Evolutionary conservation across 2,329 filamentous ascomycete species (phyloP).

Genomic region (Diaporthe sp.): DNA sequence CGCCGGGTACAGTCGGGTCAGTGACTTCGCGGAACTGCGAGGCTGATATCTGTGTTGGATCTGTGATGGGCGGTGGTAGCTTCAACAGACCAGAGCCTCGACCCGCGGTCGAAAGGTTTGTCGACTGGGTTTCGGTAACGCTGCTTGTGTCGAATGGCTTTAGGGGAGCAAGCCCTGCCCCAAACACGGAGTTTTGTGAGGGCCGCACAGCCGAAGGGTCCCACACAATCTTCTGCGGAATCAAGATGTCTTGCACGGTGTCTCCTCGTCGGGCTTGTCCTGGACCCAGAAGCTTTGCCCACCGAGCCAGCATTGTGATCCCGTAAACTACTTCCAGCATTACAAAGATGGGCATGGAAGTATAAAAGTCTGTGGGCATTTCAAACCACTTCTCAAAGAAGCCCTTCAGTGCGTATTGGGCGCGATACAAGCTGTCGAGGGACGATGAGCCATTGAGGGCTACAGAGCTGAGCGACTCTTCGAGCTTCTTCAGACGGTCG

Average conservation of each 20-base stretch:
- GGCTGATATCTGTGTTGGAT: slow-evolving; percentile 38
- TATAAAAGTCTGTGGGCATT: slow-evolving; percentile 58
- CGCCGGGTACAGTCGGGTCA: slow-evolving; percentile 56
- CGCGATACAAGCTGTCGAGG: slow-evolving; percentile 64
- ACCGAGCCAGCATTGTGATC: slow-evolving; percentile 64
- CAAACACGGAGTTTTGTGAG: background rate
- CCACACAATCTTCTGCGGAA: slow-evolving; percentile 36
- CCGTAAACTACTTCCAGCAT: slow-evolving; percentile 64
- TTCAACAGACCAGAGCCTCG: background rate
- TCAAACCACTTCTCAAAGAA: slow-evolving; percentile 65
- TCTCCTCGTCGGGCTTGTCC: slow-evolving; percentile 44
- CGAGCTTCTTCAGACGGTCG: slow-evolving; percentile 56
- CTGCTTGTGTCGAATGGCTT: slow-evolving; percentile 1
- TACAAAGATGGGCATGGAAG: slow-evolving; percentile 60
- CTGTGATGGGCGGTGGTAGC: slow-evolving; percentile 27
- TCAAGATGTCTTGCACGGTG: slow-evolving; percentile 23
- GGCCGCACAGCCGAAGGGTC: slow-evolving; percentile 37
- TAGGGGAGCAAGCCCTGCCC: slow-evolving; percentile 10
- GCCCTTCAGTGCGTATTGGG: slow-evolving; percentile 59
- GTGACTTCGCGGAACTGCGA: slow-evolving; percentile 46
- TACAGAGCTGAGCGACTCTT: slow-evolving; percentile 55
- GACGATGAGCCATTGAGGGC: slow-evolving; percentile 53
- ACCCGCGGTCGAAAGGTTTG: background rate
- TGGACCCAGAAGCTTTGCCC: slow-evolving; percentile 61
- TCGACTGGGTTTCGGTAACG: background rate